Evolutionary conservation across 345 rosid genomes (phyloP).

Genomic region (Moricandia moricandioides): DNA sequence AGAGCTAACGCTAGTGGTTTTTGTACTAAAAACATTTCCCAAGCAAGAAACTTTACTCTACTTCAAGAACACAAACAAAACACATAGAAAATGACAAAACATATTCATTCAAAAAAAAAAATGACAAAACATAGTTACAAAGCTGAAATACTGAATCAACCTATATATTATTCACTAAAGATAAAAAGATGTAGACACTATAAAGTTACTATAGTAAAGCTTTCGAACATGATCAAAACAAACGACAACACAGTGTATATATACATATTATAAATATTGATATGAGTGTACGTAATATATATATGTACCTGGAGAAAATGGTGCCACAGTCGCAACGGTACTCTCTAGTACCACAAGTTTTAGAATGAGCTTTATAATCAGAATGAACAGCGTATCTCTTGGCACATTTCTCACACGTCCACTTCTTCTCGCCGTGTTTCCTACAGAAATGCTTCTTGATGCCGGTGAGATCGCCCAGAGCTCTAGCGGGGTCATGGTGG

Average conservation of each 20-base stretch:
- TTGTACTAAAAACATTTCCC: slow-evolving; percentile 13
- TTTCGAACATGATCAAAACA: slow-evolving; percentile 11
- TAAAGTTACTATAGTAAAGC: background rate
- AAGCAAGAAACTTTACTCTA: slow-evolving; percentile 23
- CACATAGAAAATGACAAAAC: slow-evolving; percentile 21
- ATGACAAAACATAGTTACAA: slow-evolving; percentile 12
- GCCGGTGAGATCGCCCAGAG: slow-evolving; percentile 97
- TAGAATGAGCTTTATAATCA: slow-evolving; percentile 97
- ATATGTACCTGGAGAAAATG: slow-evolving; percentile 73
- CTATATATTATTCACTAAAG: slow-evolving; percentile 3
- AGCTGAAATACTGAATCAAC: slow-evolving; percentile 2
- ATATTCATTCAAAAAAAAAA: too few relatives aligned
- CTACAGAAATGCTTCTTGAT: slow-evolving; percentile 94
- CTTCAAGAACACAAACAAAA: slow-evolving; percentile 24
- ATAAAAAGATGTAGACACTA: background rate
- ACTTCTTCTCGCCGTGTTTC: slow-evolving; percentile 98
- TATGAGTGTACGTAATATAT: background rate
- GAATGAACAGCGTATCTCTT: slow-evolving; percentile 94
- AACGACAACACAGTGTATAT: background rate
- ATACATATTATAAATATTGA: background rate
- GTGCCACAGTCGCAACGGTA: slow-evolving; percentile 97
- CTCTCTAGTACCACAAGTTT: slow-evolving; percentile 96
- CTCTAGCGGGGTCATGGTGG: slow-evolving; percentile 87
- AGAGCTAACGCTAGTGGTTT: background rate
- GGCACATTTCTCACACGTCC: slow-evolving; percentile 96